phyloP scores from a whole-genome alignment of 2,329 filamentous ascomycete genomes.

The Colletotrichum eleusines region DNA sequence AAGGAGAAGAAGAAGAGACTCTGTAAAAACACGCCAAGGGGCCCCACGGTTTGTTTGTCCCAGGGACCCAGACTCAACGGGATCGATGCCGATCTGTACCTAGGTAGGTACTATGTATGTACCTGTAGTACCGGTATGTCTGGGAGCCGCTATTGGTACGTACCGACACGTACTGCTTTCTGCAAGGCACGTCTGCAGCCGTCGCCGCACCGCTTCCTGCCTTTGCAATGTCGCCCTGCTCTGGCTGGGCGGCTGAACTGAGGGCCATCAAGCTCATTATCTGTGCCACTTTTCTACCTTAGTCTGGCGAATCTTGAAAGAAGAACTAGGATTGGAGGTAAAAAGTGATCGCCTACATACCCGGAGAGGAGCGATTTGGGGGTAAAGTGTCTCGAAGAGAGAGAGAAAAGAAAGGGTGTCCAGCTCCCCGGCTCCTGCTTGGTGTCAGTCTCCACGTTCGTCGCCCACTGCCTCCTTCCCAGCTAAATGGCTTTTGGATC shows the following conservation, averaged over 20 bases:
- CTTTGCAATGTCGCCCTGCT: conserved; percentile 7
- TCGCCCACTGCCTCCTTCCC: conserved; percentile 6
- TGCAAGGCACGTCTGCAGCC: conserved; percentile 4
- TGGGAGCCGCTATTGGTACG: neutral
- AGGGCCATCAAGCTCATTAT: conserved; percentile 6
- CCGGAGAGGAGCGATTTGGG: neutral
- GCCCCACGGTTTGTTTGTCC: neutral
- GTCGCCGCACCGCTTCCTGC: conserved; percentile 24
- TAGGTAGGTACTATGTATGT: no score
- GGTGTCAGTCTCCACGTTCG: neutral
- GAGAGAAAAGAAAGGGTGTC: conserved; percentile 11
- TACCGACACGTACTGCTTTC: neutral
- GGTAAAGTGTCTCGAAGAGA: neutral
- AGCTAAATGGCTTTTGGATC: conserved; percentile 4
- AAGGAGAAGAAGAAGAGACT: no score
- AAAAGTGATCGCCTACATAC: neutral
- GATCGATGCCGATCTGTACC: neutral
- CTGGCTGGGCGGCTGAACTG: conserved; percentile 1
- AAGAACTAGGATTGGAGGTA: neutral
- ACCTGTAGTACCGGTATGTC: no score
- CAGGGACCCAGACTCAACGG: neutral
- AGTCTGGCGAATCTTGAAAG: neutral
- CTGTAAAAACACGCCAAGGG: neutral
- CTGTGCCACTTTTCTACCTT: conserved; percentile 4
- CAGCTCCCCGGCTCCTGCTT: conserved; percentile 5